Conservation (phyloP, 1,284 basidiomycete species). For the Irpex sp. region DNA sequence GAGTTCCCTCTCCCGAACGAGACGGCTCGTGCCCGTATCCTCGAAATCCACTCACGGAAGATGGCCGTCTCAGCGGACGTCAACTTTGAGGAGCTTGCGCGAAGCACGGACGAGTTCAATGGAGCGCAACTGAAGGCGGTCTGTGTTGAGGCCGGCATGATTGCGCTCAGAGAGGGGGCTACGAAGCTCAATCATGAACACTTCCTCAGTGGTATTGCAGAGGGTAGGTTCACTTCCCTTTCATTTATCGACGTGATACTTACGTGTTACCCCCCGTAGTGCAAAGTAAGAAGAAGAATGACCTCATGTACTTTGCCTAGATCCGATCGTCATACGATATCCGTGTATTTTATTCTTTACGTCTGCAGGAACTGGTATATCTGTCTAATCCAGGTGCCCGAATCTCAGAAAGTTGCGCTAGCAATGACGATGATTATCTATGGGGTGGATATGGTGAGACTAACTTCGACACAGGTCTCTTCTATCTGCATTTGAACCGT, state of each 20-base stretch:
- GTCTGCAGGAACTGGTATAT: background rate
- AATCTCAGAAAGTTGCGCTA: background rate
- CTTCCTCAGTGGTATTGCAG: conserved; percentile 90
- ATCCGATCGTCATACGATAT: background rate
- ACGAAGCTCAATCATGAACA: conserved; percentile 90
- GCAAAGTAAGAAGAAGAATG: conserved; percentile 97
- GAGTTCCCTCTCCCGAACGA: conserved; percentile 81
- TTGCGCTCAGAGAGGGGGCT: conserved; percentile 91
- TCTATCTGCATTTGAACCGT: no score
- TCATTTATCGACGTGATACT: conserved; percentile 3
- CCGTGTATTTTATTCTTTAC: background rate
- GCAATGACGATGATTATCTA: no score
- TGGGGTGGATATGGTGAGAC: no score
- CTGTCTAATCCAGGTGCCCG: background rate
- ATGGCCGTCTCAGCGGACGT: conserved; percentile 80
- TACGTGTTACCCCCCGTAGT: conserved; percentile 41
- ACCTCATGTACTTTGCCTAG: conserved; percentile 87
- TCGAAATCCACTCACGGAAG: conserved; percentile 88
- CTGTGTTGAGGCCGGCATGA: conserved; percentile 98
- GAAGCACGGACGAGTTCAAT: conserved; percentile 79
- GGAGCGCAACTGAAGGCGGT: conserved; percentile 83
- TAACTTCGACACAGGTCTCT: no score
- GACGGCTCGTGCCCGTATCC: conserved; percentile 67
- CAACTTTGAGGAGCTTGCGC: conserved; percentile 75
- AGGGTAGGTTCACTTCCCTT: conserved; percentile 50